Base-by-base conservation (phyloP, 352 stramenopile genomes). In the Pythium biforme region DNA sequence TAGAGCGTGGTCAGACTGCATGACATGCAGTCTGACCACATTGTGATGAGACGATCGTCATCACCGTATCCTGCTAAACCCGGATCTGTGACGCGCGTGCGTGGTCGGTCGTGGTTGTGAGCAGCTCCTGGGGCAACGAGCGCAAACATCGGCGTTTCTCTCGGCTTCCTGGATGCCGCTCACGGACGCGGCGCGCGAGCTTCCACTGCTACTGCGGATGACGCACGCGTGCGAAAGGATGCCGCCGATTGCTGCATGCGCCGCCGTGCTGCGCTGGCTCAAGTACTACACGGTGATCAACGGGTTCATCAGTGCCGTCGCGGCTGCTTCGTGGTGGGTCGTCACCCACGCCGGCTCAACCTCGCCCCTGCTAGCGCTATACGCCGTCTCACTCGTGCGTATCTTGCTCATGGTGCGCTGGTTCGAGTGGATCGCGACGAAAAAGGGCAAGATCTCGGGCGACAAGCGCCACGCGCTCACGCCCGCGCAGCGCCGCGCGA, bases 271-370 rank as follows among this genome's bases (percentile, higher is more conserved):
- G 62, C 78, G 85, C 33, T 76, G 79, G 31, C 72, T 72, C 68
- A 92, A 90, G 74, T 94, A 86, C 70, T 94, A 94, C 73, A 51
- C 68, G 19, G 49, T 94, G 57, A 89, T 94, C 69, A 94, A 94
- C 59, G 72, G 75, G 19, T 94, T 94, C 69, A 92, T 91, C 64
- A 88, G 72, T 59, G 73, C 70, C 37, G 68, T 94, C 34, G 77
- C 65, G 6, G 23, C 74, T 14, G 50, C 43, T 12, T 86, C 75
- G 61, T 72, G 69, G 45, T 25, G 46, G 23, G 43, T 79, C 55
- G 49, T 71, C 8, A 23, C 40, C 8, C 5, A 1, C 12, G 40
- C 40, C 40, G 7, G 25, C 37, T 17, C 25, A 34, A 37, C 41
- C 6, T 22, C 39, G 14, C 41, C 49, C 25, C n/a, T 72, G 4